A percentile compares a stretch with the other conserved stretches of the same genome.
Conservation (phyloP, 2,329 filamentous ascomycete genomes). For the Diaporthe vaccinii region DNA sequence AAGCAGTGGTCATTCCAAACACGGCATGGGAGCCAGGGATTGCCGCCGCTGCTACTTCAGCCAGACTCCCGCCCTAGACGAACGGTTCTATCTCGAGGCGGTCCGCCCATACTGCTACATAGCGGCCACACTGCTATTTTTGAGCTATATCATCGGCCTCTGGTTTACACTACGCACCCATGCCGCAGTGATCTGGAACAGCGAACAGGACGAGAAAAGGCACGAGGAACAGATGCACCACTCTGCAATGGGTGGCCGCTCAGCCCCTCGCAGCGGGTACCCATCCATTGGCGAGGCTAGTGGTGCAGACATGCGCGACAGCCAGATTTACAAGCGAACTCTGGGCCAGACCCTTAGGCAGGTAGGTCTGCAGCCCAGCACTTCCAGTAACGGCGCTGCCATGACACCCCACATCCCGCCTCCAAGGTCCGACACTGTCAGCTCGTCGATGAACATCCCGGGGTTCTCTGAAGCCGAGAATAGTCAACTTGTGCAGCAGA, state of each 20-base stretch:
- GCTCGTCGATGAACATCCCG: conserved; percentile 67
- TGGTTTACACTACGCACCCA: conserved; percentile 97
- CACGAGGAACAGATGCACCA: conserved; percentile 62
- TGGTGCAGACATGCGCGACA: conserved; percentile 83
- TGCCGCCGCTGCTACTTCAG: conserved; percentile 96
- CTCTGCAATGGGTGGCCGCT: conserved; percentile 47
- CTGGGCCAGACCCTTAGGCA: conserved; percentile 91
- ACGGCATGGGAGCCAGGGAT: conserved; percentile 69
- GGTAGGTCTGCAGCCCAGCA: conserved; percentile 72
- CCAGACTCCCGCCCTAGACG: conserved; percentile 84
- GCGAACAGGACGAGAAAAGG: conserved; percentile 83
- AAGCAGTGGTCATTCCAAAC: conserved; percentile 57
- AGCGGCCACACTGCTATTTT: conserved; percentile 85
- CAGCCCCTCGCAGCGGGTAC: conserved; percentile 37
- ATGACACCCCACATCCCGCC: conserved; percentile 80
- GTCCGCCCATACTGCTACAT: conserved; percentile 95
- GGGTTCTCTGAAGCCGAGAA: conserved; percentile 88
- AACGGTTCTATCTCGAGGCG: conserved; percentile 90
- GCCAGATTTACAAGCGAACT: conserved; percentile 92
- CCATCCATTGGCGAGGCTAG: conserved; percentile 60
- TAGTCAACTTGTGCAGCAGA: conserved; percentile 83
- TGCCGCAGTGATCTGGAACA: conserved; percentile 96
- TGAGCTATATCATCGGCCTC: conserved; percentile 93
- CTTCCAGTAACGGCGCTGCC: conserved; percentile 58
- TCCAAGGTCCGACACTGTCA: conserved; percentile 68